A percentile compares a stretch with the other conserved stretches of the same genome.
phyloP scores from a whole-genome alignment of 148 eudicot species.

The Silene uniflora region DNA sequence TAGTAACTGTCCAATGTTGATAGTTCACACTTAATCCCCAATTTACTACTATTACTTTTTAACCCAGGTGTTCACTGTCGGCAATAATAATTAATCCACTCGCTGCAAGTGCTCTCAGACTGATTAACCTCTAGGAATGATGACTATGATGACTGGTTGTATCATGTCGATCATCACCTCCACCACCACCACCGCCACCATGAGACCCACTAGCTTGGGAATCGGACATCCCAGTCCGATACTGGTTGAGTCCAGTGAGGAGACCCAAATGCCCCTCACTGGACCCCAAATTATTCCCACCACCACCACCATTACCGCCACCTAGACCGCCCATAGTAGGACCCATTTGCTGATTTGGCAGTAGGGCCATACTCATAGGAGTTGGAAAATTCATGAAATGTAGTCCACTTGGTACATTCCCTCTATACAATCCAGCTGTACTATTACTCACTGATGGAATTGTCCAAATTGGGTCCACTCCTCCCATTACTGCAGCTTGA shows the following conservation, averaged over 20 bases:
- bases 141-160: constrained; percentile 46
- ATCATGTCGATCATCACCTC: constrained; percentile 55
- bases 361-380: constrained; percentile 47
- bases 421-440: constrained; percentile 51
- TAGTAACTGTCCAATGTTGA: not conserved
- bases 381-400: constrained; percentile 94
- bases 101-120: not conserved
- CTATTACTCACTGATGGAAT: constrained; percentile 53
- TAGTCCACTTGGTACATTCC: constrained; percentile 60
- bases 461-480: constrained; percentile 70
- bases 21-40: not conserved
- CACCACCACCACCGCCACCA: constrained; percentile 26
- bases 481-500: constrained; percentile 27
- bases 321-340: not conserved
- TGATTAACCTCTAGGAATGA: constrained; percentile 33
- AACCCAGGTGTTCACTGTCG: too few relatives aligned
- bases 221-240: constrained; percentile 51
- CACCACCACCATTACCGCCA: not conserved
- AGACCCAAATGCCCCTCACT: constrained; percentile 60
- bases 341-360: constrained; percentile 71
- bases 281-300: constrained; percentile 19
- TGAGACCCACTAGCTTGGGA: constrained; percentile 70
- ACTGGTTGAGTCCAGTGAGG: constrained; percentile 53
- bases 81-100: too few relatives aligned
- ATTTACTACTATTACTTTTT: not conserved